Percentiles rank a stretch among this genome's conserved stretches.
phyloP scores from a whole-genome alignment of 2,329 filamentous ascomycete genomes.

The Exophiala calicioides region DNA sequence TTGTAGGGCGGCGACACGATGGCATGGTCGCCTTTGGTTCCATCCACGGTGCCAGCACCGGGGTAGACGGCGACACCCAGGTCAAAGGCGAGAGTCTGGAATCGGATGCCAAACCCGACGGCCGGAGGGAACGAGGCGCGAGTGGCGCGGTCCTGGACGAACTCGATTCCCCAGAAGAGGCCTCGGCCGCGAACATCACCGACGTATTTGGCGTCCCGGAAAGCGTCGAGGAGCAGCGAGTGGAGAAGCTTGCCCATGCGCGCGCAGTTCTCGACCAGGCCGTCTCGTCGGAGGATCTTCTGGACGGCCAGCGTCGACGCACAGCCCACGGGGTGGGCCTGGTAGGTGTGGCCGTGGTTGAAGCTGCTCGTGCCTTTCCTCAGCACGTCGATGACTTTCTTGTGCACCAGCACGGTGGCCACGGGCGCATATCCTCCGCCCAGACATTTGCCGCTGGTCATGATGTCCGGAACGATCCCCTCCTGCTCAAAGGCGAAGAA shows the following conservation, averaged over 20 bases:
- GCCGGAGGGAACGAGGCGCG: slow-evolving; percentile 56
- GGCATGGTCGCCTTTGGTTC: slow-evolving; percentile 55
- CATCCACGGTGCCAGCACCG: slow-evolving; percentile 54
- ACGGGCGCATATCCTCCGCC: slow-evolving; percentile 59
- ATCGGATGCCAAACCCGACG: slow-evolving; percentile 44
- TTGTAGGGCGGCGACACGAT: slow-evolving; percentile 58
- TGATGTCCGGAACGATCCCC: slow-evolving; percentile 57
- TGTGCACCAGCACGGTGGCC: slow-evolving; percentile 55
- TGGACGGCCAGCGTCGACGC: slow-evolving; percentile 56
- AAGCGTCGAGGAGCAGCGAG: slow-evolving; percentile 43
- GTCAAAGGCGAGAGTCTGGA: slow-evolving; percentile 43
- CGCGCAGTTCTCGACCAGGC: slow-evolving; percentile 48
- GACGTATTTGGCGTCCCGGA: slow-evolving; percentile 52
- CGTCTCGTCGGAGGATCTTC: slow-evolving; percentile 52
- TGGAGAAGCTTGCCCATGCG: slow-evolving; percentile 39
- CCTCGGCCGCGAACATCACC: slow-evolving; percentile 61
- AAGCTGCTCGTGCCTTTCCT: slow-evolving; percentile 53
- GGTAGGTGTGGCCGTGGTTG: slow-evolving; percentile 61
- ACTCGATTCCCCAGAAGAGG: slow-evolving; percentile 63
- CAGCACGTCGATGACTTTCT: slow-evolving; percentile 52
- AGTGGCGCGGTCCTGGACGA: slow-evolving; percentile 56
- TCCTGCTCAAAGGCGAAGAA: slow-evolving; percentile 26
- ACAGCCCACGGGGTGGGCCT: slow-evolving; percentile 58
- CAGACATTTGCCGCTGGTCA: slow-evolving; percentile 61
- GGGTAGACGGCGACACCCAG: slow-evolving; percentile 53